Conservation (phyloP, 1,139 yeast species). For the Scheffersomyces lignicola region DNA sequence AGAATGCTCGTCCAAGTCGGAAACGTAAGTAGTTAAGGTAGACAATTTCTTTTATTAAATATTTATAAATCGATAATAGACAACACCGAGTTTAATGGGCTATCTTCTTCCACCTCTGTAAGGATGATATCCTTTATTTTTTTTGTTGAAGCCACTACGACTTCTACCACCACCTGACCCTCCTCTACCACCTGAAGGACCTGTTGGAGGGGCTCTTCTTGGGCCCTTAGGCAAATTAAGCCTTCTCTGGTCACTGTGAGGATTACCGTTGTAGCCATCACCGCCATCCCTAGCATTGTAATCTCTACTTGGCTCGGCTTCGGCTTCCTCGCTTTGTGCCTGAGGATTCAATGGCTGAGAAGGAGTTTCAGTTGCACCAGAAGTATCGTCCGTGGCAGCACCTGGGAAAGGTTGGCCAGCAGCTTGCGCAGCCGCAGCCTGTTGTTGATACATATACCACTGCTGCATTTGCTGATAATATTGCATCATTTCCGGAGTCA, state of each 20-base stretch:
- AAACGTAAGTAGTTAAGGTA: constrained; percentile 20
- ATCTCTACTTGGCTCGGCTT: constrained; percentile 13
- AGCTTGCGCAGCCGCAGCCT: constrained; percentile 24
- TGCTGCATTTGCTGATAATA: constrained; percentile 87
- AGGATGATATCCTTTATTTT: constrained; percentile 29
- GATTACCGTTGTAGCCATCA: constrained; percentile 16
- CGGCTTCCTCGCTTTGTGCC: constrained; percentile 38
- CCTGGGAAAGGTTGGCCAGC: constrained; percentile 14
- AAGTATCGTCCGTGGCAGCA: constrained; percentile 10
- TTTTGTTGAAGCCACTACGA: constrained; percentile 21
- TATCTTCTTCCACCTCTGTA: constrained; percentile 24
- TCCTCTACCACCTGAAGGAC: constrained; percentile 30
- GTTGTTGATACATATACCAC: constrained; percentile 66
- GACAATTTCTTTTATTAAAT: constrained; percentile 5
- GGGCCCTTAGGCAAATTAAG: constrained; percentile 46
- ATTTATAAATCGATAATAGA: constrained; percentile 1
- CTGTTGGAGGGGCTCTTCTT: constrained; percentile 41
- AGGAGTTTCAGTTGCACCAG: constrained; percentile 44
- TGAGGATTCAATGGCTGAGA: constrained; percentile 58
- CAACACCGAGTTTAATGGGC: background rate
- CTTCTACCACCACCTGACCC: constrained; percentile 29
- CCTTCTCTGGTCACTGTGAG: constrained; percentile 28
- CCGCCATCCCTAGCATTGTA: constrained; percentile 9
- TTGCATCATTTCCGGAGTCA: constrained; percentile 82
- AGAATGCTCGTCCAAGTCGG: constrained; percentile 77